Conservation (phyloP, 1,139 yeast genomes). For the Kluyveromyces marxianus region DNA sequence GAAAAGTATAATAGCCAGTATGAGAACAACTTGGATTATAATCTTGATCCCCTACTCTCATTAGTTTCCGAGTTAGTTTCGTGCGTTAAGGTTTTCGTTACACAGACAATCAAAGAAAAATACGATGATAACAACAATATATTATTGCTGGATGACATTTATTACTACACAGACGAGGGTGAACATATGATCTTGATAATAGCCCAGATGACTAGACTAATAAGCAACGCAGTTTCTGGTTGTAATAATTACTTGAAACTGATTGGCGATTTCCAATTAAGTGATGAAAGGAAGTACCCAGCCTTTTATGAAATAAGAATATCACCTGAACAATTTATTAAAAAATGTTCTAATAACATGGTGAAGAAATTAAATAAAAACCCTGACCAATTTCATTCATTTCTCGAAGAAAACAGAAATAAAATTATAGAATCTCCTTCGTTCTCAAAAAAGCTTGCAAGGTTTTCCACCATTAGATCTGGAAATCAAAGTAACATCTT, state of each 20-base stretch:
- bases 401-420: slow-evolving; percentile 23
- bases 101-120: slow-evolving; percentile 38
- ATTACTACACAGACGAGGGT: slow-evolving; percentile 59
- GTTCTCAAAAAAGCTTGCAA: slow-evolving; percentile 26
- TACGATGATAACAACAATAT: slow-evolving; percentile 25
- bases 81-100: slow-evolving; percentile 55
- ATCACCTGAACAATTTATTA: slow-evolving; percentile 56
- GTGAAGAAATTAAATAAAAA: slow-evolving; percentile 36
- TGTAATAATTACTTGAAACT: slow-evolving; percentile 44
- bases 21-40: slow-evolving; percentile 39
- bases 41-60: slow-evolving; percentile 50
- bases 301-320: slow-evolving; percentile 55
- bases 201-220: slow-evolving; percentile 55
- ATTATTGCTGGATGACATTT: slow-evolving; percentile 28
- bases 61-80: slow-evolving; percentile 60
- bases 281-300: slow-evolving; percentile 60
- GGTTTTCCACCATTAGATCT: slow-evolving; percentile 57
- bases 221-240: slow-evolving; percentile 42
- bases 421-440: slow-evolving; percentile 9
- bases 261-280: slow-evolving; percentile 68
- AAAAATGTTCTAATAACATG: slow-evolving; percentile 55
- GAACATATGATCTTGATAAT: slow-evolving; percentile 55
- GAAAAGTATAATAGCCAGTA: slow-evolving; percentile 28
- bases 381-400: slow-evolving; percentile 4
- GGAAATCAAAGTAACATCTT: slow-evolving; percentile 49